Evolutionary conservation across 192 early-diverging fungal genomes (phyloP), one percentile per base, ranked within the genome.

Genomic region (Phlyctochytrium arcticum): DNA sequence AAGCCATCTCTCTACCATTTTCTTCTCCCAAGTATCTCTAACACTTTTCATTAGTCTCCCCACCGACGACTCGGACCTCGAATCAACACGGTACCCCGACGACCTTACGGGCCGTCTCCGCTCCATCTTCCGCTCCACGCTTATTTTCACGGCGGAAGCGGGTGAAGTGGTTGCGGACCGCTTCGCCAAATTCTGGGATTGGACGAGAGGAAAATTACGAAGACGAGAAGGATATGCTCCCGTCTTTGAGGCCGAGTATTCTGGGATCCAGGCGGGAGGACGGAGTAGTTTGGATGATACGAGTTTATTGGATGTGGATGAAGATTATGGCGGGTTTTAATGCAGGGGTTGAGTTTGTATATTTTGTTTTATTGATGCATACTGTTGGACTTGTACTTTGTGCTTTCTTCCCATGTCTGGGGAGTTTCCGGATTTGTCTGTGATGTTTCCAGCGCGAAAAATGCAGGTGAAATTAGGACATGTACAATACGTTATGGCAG

Each of bases 221-320:
- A 6, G 64, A 23, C 24, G 42, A 10, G 26, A 47, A 12, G 70
- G 70, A 1, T 72, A 72, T 30, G 48, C 63, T 3, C 63, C 70
- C 6, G 63, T 72, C 10, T 47, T 47, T 2, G 48, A 27, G 39
- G 59, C 47, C 27, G 44, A 19, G 6, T 23, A 6, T 19, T 7
- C 24, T 6, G 62, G 29, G 34, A 35, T 5, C 12, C 49, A 19
- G 6, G 60, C 51, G 12, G 37, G 62, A 5, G 60, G 59, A 17
- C 29, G 23, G 12, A 33, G n/a, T 37, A 39, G 54, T 32, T 36
- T n/a, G 8, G 61, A 71, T 36, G 69, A 71, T 53, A 49, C 59
- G 26, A 35, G 58, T 6, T 50, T 71, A 39, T 5, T 71, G 54
- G 69, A 67, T 58, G 27, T 71, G 9, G 69, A 71, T 30, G 69